Base-by-base conservation (phyloP, 225 moss, liverwort and hornwort species). In the Pleurozium schreberi region DNA sequence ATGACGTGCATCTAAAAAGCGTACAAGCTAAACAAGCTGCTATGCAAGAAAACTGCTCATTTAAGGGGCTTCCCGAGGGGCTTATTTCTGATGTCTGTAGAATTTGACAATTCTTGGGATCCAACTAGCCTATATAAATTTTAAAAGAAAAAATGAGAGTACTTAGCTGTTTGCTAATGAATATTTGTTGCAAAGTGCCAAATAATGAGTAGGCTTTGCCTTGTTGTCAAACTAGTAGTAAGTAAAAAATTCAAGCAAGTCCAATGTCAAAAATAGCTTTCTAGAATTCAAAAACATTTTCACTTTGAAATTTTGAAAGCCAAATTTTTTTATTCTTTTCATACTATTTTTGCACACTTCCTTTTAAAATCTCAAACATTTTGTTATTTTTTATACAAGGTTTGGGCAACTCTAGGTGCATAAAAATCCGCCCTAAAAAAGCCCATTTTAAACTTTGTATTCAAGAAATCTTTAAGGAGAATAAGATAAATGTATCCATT, bases 61-160 rank as follows among this genome's bases (percentile, higher is more conserved):
- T 22, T 34, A 2, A 5, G 1, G 2, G 21, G 3, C 19, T 31
- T n/a, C n/a, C n/a, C n/a, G n/a, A n/a, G n/a, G n/a, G n/a, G n/a
- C n/a, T n/a, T n/a, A n/a, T n/a, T n/a, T n/a, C n/a, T n/a, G n/a
- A n/a, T n/a, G n/a, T n/a, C n/a, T n/a, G n/a, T n/a, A n/a, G n/a
- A n/a, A n/a, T n/a, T n/a, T n/a, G n/a, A n/a, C n/a, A n/a, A 53
- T 36, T 53, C 5, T 53, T 9, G 2, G 8, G 3, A 36, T 38
- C 14, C 10, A 25, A 22, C 0, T 9, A 22, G 4, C 16, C 6
- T 76, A 13, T 14, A 5, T 5, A 3, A 34, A 52, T 8, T 8
- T 36, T 8, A 6, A 9, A 53, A 23, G 9, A 10, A 55, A 38
- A 36, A 25, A 14, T 4, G 7, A 33, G 4, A 33, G 50, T 38